Evolutionary conservation across 1,139 yeast species (phyloP).

Genomic region (Taphrina communis): DNA sequence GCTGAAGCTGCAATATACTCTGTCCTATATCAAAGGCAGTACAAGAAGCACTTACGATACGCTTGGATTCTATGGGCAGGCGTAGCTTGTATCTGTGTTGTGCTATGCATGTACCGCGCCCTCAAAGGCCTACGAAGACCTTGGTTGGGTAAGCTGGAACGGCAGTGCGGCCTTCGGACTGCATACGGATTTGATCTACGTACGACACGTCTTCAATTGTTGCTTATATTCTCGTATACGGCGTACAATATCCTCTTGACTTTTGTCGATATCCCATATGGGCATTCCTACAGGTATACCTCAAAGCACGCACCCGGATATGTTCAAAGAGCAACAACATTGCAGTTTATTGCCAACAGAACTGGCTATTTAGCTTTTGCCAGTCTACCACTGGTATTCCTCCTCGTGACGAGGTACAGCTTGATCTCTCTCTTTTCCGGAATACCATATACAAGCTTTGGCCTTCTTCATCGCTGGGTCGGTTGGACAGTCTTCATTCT

Average conservation of each 20-base stretch:
- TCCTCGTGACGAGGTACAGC: constrained; percentile 70
- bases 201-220: constrained; percentile 1
- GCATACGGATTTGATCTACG: background rate
- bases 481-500: constrained; percentile 60
- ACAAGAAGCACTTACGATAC: constrained; percentile 17
- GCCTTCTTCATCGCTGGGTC: constrained; percentile 66
- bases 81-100: background rate
- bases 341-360: constrained; percentile 60
- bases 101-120: background rate
- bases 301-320: constrained; percentile 29
- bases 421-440: constrained; percentile 63
- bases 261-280: constrained; percentile 29
- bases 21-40: constrained; percentile 12
- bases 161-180: background rate
- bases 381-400: constrained; percentile 60
- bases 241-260: constrained; percentile 13
- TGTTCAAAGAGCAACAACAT: constrained; percentile 26
- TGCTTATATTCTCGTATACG: background rate
- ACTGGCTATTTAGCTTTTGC: constrained; percentile 64
- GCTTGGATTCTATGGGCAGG: constrained; percentile 24
- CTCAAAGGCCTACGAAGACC: background rate
- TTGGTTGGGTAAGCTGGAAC: background rate
- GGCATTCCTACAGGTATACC: constrained; percentile 16
- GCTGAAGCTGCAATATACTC: constrained; percentile 19
- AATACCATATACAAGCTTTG: constrained; percentile 65